Conservation (phyloP, 768 basidiomycete genomes). For the Boletus subcaerulescens region DNA sequence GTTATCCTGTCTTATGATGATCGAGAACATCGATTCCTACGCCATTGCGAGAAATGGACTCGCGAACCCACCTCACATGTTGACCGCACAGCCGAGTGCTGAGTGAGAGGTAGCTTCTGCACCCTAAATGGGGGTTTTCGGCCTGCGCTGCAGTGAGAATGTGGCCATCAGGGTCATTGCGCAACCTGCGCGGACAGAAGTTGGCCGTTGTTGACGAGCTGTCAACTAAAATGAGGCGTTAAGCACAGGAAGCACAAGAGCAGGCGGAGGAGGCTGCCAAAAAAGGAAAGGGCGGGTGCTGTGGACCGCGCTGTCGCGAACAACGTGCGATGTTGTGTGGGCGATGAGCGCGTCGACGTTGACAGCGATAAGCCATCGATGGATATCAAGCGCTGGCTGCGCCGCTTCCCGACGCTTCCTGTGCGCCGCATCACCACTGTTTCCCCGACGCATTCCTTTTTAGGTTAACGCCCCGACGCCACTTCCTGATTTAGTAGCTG, state of each 20-base stretch:
- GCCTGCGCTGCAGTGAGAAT: no score
- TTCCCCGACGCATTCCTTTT: conserved; percentile 21
- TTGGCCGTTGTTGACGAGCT: neutral
- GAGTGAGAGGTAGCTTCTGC: neutral
- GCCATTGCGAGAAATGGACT: neutral
- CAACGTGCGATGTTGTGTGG: conserved; percentile 16
- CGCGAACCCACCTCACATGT: neutral
- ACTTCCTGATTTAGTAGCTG: conserved; percentile 17
- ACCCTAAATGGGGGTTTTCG: no score
- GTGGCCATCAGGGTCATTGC: neutral
- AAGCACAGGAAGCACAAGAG: no score
- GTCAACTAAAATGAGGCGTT: neutral
- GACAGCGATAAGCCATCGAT: conserved; percentile 19
- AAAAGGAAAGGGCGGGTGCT: no score
- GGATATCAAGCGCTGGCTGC: conserved; percentile 5
- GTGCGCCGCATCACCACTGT: conserved; percentile 21
- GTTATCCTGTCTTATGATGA: neutral
- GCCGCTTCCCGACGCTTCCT: conserved; percentile 17
- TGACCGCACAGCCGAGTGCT: neutral
- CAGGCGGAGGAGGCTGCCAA: no score
- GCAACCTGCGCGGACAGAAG: neutral
- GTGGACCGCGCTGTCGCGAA: neutral
- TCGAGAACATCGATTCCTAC: neutral
- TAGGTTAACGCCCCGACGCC: conserved; percentile 17
- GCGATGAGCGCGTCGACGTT: conserved; percentile 1